Evolutionary conservation across 805 yeast genomes (phyloP), one percentile per base, ranked within the genome.

Genomic region (Lachancea meyersii): DNA sequence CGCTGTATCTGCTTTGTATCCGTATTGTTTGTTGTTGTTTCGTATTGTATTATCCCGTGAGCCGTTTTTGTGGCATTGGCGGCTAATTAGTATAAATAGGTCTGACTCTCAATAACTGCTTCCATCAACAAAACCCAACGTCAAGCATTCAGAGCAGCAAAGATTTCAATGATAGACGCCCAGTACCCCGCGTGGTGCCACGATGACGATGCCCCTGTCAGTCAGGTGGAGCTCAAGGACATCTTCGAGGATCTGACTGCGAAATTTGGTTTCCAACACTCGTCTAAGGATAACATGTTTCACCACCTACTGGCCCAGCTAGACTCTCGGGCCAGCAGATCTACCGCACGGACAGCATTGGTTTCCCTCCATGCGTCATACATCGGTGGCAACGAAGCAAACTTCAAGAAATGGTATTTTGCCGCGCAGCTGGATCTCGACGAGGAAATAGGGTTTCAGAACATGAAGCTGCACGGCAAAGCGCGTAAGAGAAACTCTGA

Each of bases 341-440:
- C 82, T 73, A 63, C 80, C 1, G 84, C 95, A 3, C 61, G 68
- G 27, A 73, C 67, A 44, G 97, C 97, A 0, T 67, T 91, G 44
- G 57, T 79, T 2, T 76, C 91, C 0, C 64, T 91, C 26, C 97
- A 91, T 64, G 80, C 87, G 1, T 95, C 89, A 48, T 91, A 91
- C 63, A 86, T 91, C 48, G 97, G 96, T 0, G 97, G 97, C 14
- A 86, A 80, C 38, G 70, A 80, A 46, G 76, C 97, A 3, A 91
- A 91, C 64, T 91, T 81, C 64, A 76, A 82, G 56, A 87, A 85
- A 63, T 91, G 97, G 97, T 87, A 80, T 61, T 85, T 89, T 64
- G 86, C 94, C 35, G 86, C 95, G 7, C 86, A 81, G 62, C 67
- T 83, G 28, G 88, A 82, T 50, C 63, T 82, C 37, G 96, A 88